These are phyloP conservation scores for Tribonema minus DNA, from an alignment of 108 stramenopile genomes.

Conservation along the genomic window DNA sequence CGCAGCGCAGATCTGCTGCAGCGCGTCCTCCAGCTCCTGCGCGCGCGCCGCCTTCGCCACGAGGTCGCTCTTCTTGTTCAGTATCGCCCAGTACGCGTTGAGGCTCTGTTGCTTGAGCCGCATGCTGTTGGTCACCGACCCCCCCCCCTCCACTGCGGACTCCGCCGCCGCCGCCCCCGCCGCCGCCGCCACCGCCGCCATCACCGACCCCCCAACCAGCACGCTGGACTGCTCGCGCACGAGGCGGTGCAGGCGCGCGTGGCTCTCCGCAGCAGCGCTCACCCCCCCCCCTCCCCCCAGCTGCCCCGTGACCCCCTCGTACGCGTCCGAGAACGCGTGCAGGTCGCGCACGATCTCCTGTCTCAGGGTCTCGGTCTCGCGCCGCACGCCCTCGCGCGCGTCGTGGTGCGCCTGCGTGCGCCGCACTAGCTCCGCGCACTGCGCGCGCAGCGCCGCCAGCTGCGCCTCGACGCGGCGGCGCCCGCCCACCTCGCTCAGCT, in stretches of 20 bases:
- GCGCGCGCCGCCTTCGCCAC: conserved; percentile 6
- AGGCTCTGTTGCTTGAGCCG: conserved; percentile 16
- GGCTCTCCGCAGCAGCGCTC: neutral
- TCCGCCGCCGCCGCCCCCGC: no score
- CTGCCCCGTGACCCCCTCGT: conserved; percentile 10
- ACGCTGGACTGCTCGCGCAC: no score
- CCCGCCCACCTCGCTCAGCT: no score
- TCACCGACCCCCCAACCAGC: no score
- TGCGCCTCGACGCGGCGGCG: no score
- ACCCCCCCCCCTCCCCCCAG: neutral
- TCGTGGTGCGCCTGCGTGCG: no score
- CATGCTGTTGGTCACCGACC: no score
- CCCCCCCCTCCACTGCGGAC: no score
- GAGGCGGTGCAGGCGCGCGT: no score
- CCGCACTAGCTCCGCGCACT: no score
- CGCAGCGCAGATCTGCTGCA: conserved; percentile 6
- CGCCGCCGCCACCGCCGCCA: no score
- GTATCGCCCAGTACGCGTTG: conserved; percentile 20
- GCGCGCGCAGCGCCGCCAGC: no score
- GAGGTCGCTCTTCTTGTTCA: conserved; percentile 27
- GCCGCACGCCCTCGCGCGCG: conserved; percentile 14
- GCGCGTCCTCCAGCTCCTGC: conserved; percentile 19
- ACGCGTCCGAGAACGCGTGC: conserved; percentile 11
- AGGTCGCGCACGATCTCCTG: conserved; percentile 22
- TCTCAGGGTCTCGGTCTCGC: conserved; percentile 19